These are phyloP conservation scores for Castanea sativa DNA, from an alignment of 306 rosid genomes.

Conservation along the genomic window DNA sequence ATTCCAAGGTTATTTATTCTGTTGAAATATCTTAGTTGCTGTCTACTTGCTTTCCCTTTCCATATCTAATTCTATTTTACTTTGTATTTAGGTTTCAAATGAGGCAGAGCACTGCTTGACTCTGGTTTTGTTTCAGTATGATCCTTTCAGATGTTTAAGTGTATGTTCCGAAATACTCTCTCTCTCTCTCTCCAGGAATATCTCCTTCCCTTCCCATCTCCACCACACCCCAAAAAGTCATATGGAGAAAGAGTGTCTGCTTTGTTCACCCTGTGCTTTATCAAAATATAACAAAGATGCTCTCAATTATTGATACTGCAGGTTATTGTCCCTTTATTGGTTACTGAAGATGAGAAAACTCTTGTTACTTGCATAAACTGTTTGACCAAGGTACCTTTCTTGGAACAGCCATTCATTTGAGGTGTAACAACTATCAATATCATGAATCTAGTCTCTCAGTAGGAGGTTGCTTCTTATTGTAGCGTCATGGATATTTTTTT, in stretches of 20 bases:
- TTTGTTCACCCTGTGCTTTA: slow-evolving; percentile 14
- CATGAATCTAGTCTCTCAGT: background rate
- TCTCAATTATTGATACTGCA: slow-evolving; percentile 40
- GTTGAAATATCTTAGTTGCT: slow-evolving; percentile 13
- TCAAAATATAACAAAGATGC: background rate
- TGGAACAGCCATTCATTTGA: slow-evolving; percentile 10
- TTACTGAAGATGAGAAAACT: slow-evolving; percentile 91
- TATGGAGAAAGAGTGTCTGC: background rate
- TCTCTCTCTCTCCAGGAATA: background rate
- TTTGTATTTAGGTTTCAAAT: slow-evolving; percentile 68
- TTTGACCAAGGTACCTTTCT: slow-evolving; percentile 78
- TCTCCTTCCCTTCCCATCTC: background rate
- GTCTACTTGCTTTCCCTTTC: slow-evolving; percentile 8
- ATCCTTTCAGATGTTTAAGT: slow-evolving; percentile 95
- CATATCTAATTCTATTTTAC: slow-evolving; percentile 12
- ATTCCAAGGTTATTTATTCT: slow-evolving; percentile 63
- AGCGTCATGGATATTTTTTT: background rate
- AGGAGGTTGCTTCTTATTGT: background rate
- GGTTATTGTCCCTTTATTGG: slow-evolving; percentile 90
- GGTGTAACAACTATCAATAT: background rate
- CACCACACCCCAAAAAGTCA: background rate
- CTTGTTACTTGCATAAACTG: slow-evolving; percentile 87
- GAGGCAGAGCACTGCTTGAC: slow-evolving; percentile 96
- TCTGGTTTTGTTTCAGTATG: slow-evolving; percentile 68
- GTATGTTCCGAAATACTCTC: slow-evolving; percentile 40